phyloP scores from a whole-genome alignment of 2,329 filamentous ascomycete genomes.

The Fusarium guadeloupense region DNA sequence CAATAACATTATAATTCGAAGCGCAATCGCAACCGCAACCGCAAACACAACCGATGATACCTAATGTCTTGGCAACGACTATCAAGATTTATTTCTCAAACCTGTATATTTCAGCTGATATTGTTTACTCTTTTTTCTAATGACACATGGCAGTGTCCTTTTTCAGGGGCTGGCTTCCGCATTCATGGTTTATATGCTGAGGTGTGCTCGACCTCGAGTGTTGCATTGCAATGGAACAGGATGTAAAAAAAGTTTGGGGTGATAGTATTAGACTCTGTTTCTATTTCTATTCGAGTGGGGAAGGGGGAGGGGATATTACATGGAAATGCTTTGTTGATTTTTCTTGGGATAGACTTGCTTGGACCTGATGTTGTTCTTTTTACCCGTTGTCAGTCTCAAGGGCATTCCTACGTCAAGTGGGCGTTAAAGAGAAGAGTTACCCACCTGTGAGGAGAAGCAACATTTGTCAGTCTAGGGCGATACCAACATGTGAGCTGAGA shows the following conservation, averaged over 20 bases:
- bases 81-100: conserved; percentile 41
- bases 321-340: conserved; percentile 17
- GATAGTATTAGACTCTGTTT: conserved; percentile 27
- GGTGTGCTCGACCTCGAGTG: conserved; percentile 10
- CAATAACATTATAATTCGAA: conserved; percentile 31
- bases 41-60: conserved; percentile 31
- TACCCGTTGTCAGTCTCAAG: neutral
- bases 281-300: conserved; percentile 8
- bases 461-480: neutral
- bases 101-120: conserved; percentile 42
- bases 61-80: conserved; percentile 40
- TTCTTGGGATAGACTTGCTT: conserved; percentile 35
- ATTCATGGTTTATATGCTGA: conserved; percentile 17
- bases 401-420: conserved; percentile 1
- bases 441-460: conserved; percentile 1
- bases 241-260: conserved; percentile 36
- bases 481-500: neutral
- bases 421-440: conserved; percentile 5
- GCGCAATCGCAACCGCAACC: no score
- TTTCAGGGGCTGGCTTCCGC: conserved; percentile 38
- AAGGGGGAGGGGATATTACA: conserved; percentile 17
- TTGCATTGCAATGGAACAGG: conserved; percentile 33
- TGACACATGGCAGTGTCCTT: conserved; percentile 30
- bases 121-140: conserved; percentile 43
- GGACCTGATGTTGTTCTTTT: conserved; percentile 16